Conservation (phyloP, 371 early-diverging fungal genomes). For the Smittium culicis region DNA sequence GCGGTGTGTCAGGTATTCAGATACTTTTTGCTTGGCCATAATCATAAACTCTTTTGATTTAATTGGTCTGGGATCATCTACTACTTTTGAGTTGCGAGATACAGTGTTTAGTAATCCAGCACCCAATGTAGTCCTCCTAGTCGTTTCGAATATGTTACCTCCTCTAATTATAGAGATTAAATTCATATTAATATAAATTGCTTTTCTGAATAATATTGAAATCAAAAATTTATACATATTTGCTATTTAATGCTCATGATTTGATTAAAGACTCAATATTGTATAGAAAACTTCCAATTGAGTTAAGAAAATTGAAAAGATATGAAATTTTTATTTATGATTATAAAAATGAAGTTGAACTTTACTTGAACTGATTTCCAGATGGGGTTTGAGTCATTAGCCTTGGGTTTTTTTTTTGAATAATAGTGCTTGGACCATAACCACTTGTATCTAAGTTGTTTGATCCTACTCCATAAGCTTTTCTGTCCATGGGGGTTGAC, state of each 20-base stretch:
- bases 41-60: constrained; percentile 53
- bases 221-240: too few relatives aligned
- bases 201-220: too few relatives aligned
- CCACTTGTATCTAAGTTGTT: background rate
- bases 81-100: background rate
- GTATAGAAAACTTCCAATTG: too few relatives aligned
- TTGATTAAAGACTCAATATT: too few relatives aligned
- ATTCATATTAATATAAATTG: too few relatives aligned
- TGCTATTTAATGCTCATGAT: too few relatives aligned
- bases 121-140: background rate
- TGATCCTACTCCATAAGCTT: background rate
- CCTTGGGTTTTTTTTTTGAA: background rate
- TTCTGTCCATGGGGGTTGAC: background rate
- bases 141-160: background rate
- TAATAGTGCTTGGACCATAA: background rate
- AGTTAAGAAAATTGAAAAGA: too few relatives aligned
- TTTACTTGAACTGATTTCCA: background rate
- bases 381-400: background rate
- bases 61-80: constrained; percentile 45
- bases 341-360: too few relatives aligned
- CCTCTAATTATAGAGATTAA: too few relatives aligned
- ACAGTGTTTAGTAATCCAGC: background rate
- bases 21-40: constrained; percentile 43
- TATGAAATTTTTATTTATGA: too few relatives aligned
- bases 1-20: constrained; percentile 51